A percentile compares a stretch with the other conserved stretches of the same genome.
Evolutionary conservation across 2,329 filamentous ascomycete species (phyloP).

Genomic region (Calonectria hongkongensis): DNA sequence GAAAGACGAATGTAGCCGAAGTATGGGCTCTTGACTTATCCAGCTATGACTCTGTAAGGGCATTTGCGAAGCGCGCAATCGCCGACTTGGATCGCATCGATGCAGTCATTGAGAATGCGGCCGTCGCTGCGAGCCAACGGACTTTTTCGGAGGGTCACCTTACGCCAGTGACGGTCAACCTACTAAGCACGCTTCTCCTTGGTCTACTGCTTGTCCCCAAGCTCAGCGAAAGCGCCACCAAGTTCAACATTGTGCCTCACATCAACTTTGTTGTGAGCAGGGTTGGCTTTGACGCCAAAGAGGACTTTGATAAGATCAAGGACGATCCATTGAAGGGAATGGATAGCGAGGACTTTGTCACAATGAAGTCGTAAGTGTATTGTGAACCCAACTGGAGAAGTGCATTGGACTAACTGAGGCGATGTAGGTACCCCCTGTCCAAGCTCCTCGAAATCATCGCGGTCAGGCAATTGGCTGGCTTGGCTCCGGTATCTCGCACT

Average conservation of each 20-base stretch:
- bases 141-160: constrained; percentile 63
- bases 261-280: constrained; percentile 58
- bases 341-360: constrained; percentile 7
- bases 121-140: constrained; percentile 39
- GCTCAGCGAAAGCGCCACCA: constrained; percentile 60
- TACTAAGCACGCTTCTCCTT: constrained; percentile 67
- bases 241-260: constrained; percentile 58
- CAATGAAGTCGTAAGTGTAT: constrained; percentile 9
- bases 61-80: constrained; percentile 59
- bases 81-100: constrained; percentile 63
- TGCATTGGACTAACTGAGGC: neutral
- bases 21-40: constrained; percentile 41
- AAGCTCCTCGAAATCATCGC: constrained; percentile 56
- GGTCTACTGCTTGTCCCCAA: constrained; percentile 65
- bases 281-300: constrained; percentile 28
- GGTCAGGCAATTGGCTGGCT: constrained; percentile 52
- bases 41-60: constrained; percentile 46
- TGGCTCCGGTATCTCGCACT: constrained; percentile 51
- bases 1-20: constrained; percentile 34
- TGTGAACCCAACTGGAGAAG: neutral
- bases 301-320: constrained; percentile 33
- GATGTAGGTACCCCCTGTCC: constrained; percentile 50
- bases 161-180: constrained; percentile 66
- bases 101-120: constrained; percentile 65
- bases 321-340: constrained; percentile 31